Conservation (phyloP, 1,284 basidiomycete genomes). For the Exobasidium cylindrosporum region DNA sequence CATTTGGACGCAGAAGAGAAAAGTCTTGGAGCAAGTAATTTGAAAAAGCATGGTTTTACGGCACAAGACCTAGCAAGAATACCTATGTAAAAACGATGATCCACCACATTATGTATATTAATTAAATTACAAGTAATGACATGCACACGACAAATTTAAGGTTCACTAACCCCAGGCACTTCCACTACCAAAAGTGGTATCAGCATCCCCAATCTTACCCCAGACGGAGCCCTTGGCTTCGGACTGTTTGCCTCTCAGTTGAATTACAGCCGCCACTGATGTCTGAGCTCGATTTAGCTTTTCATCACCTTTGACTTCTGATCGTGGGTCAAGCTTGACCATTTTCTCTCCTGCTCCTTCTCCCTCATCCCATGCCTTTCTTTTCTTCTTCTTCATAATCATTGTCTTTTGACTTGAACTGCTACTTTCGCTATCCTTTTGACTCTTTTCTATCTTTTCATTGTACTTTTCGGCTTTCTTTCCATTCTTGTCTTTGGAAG, state of each 20-base stretch:
- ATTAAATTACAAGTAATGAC: not conserved
- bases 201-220: not conserved
- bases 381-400: slow-evolving; percentile 1
- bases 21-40: slow-evolving; percentile 25
- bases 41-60: slow-evolving; percentile 28
- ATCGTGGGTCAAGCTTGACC: not conserved
- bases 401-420: not conserved
- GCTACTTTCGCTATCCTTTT: too few species aligned
- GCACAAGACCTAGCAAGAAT: slow-evolving; percentile 7
- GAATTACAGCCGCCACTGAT: not conserved
- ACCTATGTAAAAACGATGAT: slow-evolving; percentile 6
- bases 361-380: slow-evolving; percentile 5
- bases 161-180: not conserved
- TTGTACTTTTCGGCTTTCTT: not conserved
- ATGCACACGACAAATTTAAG: not conserved
- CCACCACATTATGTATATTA: too few species aligned
- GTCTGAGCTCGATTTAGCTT: not conserved
- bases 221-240: not conserved
- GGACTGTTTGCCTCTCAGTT: not conserved
- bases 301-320: not conserved
- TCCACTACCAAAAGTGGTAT: not conserved
- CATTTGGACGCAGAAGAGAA: slow-evolving; percentile 39
- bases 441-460: not conserved
- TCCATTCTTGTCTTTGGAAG: not conserved
- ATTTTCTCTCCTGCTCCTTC: not conserved